A percentile compares a stretch with the other conserved stretches of the same genome.
These are phyloP conservation scores for Didymella exigua DNA, from an alignment of 2,329 filamentous ascomycete genomes.

Conservation along the genomic window DNA sequence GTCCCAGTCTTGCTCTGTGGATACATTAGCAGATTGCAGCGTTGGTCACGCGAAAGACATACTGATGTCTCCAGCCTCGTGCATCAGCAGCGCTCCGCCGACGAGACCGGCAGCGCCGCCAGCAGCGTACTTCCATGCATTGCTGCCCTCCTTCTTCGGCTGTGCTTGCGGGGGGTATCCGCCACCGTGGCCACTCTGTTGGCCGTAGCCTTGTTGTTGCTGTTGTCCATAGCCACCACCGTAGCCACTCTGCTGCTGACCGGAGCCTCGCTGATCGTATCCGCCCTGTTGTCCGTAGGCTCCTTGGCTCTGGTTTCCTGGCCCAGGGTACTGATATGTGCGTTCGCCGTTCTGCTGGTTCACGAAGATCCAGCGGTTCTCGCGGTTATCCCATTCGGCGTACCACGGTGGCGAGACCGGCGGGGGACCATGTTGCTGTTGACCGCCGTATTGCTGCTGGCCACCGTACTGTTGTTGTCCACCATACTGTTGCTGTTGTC, in stretches of 20 bases:
- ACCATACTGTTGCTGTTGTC: conserved; percentile 2
- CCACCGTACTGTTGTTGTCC: background rate
- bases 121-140: conserved; percentile 37
- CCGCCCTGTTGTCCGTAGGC: conserved; percentile 21
- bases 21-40: conserved; percentile 1
- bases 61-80: conserved; percentile 36
- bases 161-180: conserved; percentile 15
- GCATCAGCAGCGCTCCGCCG: conserved; percentile 34
- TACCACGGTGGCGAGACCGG: conserved; percentile 35
- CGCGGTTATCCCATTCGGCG: conserved; percentile 31
- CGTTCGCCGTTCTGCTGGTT: conserved; percentile 35
- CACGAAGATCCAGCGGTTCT: conserved; percentile 34
- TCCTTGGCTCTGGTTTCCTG: conserved; percentile 11
- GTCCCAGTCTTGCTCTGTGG: conserved; percentile 26
- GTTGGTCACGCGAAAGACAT: background rate
- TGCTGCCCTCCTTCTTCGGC: conserved; percentile 29
- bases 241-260: conserved; percentile 20
- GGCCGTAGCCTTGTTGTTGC: conserved; percentile 19
- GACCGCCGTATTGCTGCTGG: background rate
- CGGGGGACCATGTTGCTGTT: conserved; percentile 25
- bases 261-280: conserved; percentile 7
- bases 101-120: conserved; percentile 32
- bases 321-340: conserved; percentile 29
- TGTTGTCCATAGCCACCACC: conserved; percentile 9
- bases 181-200: conserved; percentile 23